phyloP scores from a whole-genome alignment of 129 eudicot genomes.

The Tagetes patula region DNA sequence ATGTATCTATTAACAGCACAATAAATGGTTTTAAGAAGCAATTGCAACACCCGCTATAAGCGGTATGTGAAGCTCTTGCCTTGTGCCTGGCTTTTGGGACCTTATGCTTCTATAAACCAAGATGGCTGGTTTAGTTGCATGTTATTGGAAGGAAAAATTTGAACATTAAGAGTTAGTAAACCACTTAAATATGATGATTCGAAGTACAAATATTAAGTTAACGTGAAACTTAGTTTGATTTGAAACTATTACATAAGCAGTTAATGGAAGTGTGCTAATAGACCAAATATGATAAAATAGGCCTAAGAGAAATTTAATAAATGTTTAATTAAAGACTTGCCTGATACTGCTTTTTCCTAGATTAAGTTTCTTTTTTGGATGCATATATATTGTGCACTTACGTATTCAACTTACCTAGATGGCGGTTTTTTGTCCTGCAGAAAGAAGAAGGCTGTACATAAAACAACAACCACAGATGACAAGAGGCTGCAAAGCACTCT shows the following conservation, averaged over 20 bases:
- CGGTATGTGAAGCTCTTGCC: too few relatives aligned
- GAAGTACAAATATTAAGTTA: neutral
- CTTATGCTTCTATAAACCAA: too few relatives aligned
- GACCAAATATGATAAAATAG: too few relatives aligned
- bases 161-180: too few relatives aligned
- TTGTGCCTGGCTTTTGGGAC: too few relatives aligned
- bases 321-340: neutral
- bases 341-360: neutral
- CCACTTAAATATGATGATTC: neutral
- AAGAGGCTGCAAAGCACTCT: conserved; percentile 77
- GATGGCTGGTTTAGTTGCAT: too few relatives aligned
- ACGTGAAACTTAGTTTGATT: too few relatives aligned
- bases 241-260: too few relatives aligned
- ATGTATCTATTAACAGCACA: too few relatives aligned
- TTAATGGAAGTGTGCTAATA: neutral
- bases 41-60: too few relatives aligned
- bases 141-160: too few relatives aligned
- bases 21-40: too few relatives aligned
- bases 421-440: conserved; percentile 26
- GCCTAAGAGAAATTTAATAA: neutral
- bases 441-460: conserved; percentile 92
- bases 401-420: neutral
- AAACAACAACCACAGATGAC: conserved; percentile 81
- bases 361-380: neutral
- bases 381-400: conserved; percentile 4